Base-by-base conservation (phyloP, 441 rosid species). In the Brassica balearica region DNA sequence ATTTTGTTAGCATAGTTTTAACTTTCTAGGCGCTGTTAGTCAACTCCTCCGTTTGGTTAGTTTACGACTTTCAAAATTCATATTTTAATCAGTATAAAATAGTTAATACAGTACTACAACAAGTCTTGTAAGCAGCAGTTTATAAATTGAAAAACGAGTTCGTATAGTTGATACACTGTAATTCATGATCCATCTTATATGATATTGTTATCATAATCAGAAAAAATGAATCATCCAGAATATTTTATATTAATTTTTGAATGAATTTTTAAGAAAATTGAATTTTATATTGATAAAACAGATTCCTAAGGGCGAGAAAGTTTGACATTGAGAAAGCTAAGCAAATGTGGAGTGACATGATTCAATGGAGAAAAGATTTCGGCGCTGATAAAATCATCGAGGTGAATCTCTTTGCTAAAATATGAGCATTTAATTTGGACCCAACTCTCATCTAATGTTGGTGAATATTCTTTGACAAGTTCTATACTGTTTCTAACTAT, bases 281-380 rank as follows among this genome's bases (percentile, higher is more conserved):
- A 38, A 38, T 53, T 55, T 55, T 55, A 55, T 55, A 55, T 55
- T 55, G 61, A 55, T 8, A 55, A 17, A 55, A 55, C 61, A 55
- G 61, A 55, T 55, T 55, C 11, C 5, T 55, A 4, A 55, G 61
- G 61, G 61, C 61, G 19, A 55, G 61, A 55, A 55, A 55, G 23
- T 55, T 55, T 55, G 61, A 55, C 23, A 55, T 8, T 55, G 59
- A 53, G 59, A 53, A 53, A 53, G 59, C 59, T 53, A 53, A 53
- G 59, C 59, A 53, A 53, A 53, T 53, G 59, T 53, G 59, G 59
- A 15, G 59, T 53, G 59, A 53, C 10, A 53, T 53, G 59, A 53
- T 53, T 6, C 59, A 53, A 15, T 53, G 59, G 59, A 53, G 59
- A 20, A 53, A 53, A 53, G 59, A 53, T 15, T 53, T 53, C 20